Base-by-base conservation (phyloP, 2,329 filamentous ascomycete species). In the Cladosporium phlei region DNA sequence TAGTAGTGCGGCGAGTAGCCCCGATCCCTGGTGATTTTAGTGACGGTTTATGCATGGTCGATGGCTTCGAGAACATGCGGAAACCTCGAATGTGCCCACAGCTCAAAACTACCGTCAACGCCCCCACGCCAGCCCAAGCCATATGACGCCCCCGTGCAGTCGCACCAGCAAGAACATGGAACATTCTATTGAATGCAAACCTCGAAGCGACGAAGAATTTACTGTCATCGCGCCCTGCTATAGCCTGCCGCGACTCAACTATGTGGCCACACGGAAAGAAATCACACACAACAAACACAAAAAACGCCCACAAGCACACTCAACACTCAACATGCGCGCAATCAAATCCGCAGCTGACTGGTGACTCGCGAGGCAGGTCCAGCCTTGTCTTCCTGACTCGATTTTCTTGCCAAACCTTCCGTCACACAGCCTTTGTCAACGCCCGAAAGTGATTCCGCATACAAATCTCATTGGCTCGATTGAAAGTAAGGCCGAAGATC, bases 401-500 rank as follows among this genome's bases (percentile, higher is more conserved):
- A n/a, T n/a, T n/a, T n/a, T n/a, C 42, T 34, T 22, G 28, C 39
- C n/a, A 25, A 21, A 34, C 30, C 28, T 17, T n/a, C n/a, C n/a
- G n/a, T n/a, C n/a, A n/a, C n/a, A n/a, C n/a, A n/a, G 32, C 42
- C 37, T 45, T 25, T 32, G 42, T 37, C 42, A 45, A 21, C 42
- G 42, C 32, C 42, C 42, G 42, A 45, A 34, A 45, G 42, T 37
- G n/a, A 27, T 30, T 24, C 42, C 42, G 42, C n/a, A n/a, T n/a
- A n/a, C n/a, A n/a, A n/a, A n/a, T n/a, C n/a, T n/a, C n/a, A n/a
- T n/a, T n/a, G n/a, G n/a, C n/a, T n/a, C n/a, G 35, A 21, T 38
- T 17, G 33, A 45, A 35, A 45, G 42, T 37, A 45, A 45, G 42
- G 42, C 42, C 42, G 42, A 45, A 22, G 30, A 45, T 45, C 42